These are phyloP conservation scores for Salix dunnii DNA, from an alignment of 345 rosid genomes.

Conservation along the genomic window DNA sequence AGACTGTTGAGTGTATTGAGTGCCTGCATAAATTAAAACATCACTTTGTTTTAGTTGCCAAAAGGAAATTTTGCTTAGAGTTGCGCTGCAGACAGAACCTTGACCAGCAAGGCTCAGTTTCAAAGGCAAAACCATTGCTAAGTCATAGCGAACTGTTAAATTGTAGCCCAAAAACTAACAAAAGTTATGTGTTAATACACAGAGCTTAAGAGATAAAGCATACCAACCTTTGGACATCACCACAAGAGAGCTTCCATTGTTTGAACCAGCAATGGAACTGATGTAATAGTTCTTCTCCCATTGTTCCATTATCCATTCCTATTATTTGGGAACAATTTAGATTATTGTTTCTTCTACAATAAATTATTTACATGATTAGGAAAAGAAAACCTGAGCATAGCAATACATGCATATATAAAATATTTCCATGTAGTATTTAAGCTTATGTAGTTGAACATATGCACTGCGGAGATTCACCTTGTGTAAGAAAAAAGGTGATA, in stretches of 20 bases:
- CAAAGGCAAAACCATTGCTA: not conserved
- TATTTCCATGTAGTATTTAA: not conserved
- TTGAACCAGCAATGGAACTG: constrained; percentile 34
- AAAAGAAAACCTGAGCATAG: not conserved
- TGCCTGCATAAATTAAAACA: constrained; percentile 19
- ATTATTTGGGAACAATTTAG: not conserved
- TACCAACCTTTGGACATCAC: constrained; percentile 36
- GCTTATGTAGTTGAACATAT: not conserved
- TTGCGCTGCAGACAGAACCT: not conserved
- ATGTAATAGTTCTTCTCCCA: constrained; percentile 38
- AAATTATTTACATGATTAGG: not conserved
- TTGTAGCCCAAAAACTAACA: not conserved
- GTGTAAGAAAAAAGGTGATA: constrained; percentile 33
- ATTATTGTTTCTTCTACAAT: not conserved
- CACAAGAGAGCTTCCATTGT: constrained; percentile 33
- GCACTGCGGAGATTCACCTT: constrained; percentile 15
- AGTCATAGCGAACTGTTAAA: not conserved
- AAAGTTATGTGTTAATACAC: not conserved
- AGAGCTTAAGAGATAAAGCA: not conserved
- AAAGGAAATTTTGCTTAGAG: not conserved
- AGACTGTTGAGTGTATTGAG: constrained; percentile 36
- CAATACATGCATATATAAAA: not conserved
- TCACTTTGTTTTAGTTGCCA: not conserved
- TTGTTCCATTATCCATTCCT: constrained; percentile 40
- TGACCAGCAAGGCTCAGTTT: not conserved